Conservation (phyloP, 2,329 filamentous ascomycete genomes). For the Penicillium sp. region DNA sequence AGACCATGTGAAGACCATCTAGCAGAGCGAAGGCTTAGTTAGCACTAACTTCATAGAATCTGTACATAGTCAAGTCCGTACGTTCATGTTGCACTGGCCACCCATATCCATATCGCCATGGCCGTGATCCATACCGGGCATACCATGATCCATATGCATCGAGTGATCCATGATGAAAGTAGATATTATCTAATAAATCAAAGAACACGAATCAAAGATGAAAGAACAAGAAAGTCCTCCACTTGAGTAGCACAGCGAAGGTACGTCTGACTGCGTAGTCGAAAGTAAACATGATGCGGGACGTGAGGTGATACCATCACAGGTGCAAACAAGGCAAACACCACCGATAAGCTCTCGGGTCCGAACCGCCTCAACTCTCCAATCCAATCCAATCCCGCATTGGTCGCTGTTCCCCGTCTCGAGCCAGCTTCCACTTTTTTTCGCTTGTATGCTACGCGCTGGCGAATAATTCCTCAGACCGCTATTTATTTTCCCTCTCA, state of each 20-base stretch:
- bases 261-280: neutral
- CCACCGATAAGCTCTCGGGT: neutral
- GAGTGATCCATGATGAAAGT: constrained; percentile 29
- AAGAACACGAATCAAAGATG: neutral
- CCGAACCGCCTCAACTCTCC: neutral
- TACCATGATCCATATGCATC: constrained; percentile 55
- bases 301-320: constrained; percentile 5
- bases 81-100: constrained; percentile 85
- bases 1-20: constrained; percentile 99
- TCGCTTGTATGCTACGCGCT: neutral
- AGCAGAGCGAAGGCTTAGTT: neutral
- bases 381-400: neutral
- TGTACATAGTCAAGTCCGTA: constrained; percentile 47
- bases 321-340: constrained; percentile 2
- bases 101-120: constrained; percentile 61
- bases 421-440: neutral
- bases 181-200: neutral
- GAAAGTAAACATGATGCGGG: constrained; percentile 13
- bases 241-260: neutral
- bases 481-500: neutral
- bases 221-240: neutral
- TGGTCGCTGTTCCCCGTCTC: neutral
- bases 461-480: neutral
- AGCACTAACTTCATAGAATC: neutral
- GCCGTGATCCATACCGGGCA: constrained; percentile 47